Percentiles rank a stretch among this genome's conserved stretches.
phyloP scores from a whole-genome alignment of 352 stramenopile species.

The Globisporangium echinulatum region DNA sequence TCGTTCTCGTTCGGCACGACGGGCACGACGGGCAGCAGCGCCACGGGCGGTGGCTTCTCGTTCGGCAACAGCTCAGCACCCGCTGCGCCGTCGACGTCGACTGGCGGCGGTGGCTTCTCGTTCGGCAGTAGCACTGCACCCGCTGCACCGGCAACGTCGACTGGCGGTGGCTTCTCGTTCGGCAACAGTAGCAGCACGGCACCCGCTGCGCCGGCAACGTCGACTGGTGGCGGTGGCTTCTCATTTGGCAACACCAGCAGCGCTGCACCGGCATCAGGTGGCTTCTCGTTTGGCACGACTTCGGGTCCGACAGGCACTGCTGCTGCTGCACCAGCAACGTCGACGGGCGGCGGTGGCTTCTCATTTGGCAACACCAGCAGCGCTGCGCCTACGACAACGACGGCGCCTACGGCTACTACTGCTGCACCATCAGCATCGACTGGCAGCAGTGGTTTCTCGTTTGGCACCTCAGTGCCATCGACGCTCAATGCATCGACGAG shows the following conservation, averaged over 20 bases:
- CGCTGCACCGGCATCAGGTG: neutral
- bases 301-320: neutral
- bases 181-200: neutral
- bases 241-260: slow-evolving; percentile 17
- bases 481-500: neutral
- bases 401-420: neutral
- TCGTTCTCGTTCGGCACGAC: slow-evolving; percentile 12
- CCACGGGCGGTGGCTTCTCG: slow-evolving; percentile 13
- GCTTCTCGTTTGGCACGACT: slow-evolving; percentile 1
- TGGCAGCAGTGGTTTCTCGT: slow-evolving; percentile 23
- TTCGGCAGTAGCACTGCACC: slow-evolving; percentile 13
- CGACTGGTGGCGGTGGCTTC: slow-evolving; percentile 18
- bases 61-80: neutral
- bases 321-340: neutral
- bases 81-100: neutral
- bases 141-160: neutral
- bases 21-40: neutral
- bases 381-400: neutral
- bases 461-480: neutral
- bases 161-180: slow-evolving; percentile 14
- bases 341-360: slow-evolving; percentile 13
- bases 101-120: slow-evolving; percentile 21
- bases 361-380: slow-evolving; percentile 17
- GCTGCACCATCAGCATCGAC: neutral
- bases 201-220: neutral